These are phyloP conservation scores for Glarea lozoyensis DNA, from an alignment of 495 filamentous ascomycete species.

Conservation along the genomic window DNA sequence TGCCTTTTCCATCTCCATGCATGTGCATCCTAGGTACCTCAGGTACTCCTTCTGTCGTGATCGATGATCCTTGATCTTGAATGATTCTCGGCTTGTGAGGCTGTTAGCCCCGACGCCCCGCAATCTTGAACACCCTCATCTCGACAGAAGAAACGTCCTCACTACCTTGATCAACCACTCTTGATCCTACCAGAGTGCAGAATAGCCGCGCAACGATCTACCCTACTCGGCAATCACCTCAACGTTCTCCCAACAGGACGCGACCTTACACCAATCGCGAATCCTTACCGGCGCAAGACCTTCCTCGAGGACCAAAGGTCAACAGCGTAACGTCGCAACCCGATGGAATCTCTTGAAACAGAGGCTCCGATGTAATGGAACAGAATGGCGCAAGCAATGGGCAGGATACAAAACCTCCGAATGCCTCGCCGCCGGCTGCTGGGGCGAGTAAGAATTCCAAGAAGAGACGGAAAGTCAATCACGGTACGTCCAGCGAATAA, in stretches of 20 bases:
- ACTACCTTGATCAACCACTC: background rate
- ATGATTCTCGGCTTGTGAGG: conserved; percentile 3
- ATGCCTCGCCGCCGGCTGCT: conserved; percentile 29
- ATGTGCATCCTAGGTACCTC: conserved; percentile 1
- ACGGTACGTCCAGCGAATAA: conserved; percentile 57
- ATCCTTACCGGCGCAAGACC: conserved; percentile 6
- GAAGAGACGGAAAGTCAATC: conserved; percentile 99
- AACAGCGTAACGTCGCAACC: conserved; percentile 16
- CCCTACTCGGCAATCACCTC: background rate
- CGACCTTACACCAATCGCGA: background rate
- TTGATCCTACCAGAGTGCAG: background rate
- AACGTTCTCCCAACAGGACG: background rate
- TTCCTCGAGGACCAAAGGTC: conserved; percentile 3
- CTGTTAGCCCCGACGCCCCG: background rate
- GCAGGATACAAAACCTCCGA: conserved; percentile 39
- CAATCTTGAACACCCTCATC: background rate
- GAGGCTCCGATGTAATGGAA: conserved; percentile 33
- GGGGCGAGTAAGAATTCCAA: conserved; percentile 57
- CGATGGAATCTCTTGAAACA: conserved; percentile 20
- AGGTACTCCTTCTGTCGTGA: too few relatives aligned
- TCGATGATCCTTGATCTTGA: background rate
- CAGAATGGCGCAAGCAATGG: conserved; percentile 39
- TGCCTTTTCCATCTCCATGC: background rate
- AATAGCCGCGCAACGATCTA: background rate
- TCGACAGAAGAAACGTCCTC: background rate